Base-by-base conservation (phyloP, 2,329 filamentous ascomycete species). In the Xylariaceae sp. region DNA sequence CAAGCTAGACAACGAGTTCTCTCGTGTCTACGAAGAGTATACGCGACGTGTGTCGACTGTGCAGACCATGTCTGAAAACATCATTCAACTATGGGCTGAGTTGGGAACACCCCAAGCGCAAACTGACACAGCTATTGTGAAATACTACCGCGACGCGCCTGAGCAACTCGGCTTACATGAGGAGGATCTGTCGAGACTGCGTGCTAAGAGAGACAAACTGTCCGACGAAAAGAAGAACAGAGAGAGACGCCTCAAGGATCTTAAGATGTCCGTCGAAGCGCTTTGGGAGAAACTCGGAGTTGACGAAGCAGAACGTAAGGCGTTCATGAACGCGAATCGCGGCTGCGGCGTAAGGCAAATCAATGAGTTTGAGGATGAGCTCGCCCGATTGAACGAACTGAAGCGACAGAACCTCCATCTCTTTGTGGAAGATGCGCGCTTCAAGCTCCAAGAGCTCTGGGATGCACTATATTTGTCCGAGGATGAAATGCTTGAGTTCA, bases 401-500 rank as follows among this genome's bases (percentile, higher is more conserved):
- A 99, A 99, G 75, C 81, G 87, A 61, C 89, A 99, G 67, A 96
- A 99, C 62, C 77, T 99, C 55, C 91, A 96, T 65, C 71, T 97
- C 5, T 99, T 99, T 62, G 90, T 99, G 11, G 94, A 97, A 67
- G 94, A 99, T 72, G 87, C 92, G 17, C 82, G 95, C 38, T 88
- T 84, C 71, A 89, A 89, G 65, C 78, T 99, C 11, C 92, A 97
- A 68, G 91, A 95, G 64, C 81, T 99, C 0, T 99, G 95, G 94
- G 94, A 99, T 65, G 78, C 83, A 0, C 74, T 99, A 1, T 97
- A 94, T 73, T 91, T 95, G 65, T 96, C 89, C 0, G 94, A 99
- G 66, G 94, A 99, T 63, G 94, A 99, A 72, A 97, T 97, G 91
- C 82, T 97, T 49, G 91, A 96, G 59, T 99, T 99, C 61, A 94